Evolutionary conservation across 2,329 filamentous ascomycete species (phyloP).

Genomic region (Cylindrodendrum hubeiense): DNA sequence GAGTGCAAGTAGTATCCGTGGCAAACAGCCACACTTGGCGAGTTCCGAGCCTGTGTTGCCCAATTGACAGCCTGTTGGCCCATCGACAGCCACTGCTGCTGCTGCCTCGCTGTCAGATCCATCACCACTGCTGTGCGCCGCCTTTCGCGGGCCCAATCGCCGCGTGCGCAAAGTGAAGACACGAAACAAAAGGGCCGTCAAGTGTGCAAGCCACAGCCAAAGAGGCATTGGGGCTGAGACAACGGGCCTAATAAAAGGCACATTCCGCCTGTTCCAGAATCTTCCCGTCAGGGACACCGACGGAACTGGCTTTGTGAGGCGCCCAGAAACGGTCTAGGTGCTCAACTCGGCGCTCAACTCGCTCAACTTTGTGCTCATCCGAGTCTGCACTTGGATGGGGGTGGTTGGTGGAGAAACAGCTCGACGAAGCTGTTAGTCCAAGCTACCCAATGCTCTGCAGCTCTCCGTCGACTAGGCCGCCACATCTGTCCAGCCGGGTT

Average conservation of each 20-base stretch:
- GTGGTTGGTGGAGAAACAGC: not conserved
- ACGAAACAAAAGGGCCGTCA: conserved; percentile 11
- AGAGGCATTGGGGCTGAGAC: not conserved
- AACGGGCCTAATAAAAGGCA: not conserved
- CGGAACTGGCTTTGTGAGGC: not conserved
- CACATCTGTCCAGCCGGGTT: not conserved
- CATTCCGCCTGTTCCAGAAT: conserved; percentile 16
- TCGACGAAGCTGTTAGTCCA: not conserved
- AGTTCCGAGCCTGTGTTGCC: not conserved
- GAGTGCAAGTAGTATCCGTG: not conserved
- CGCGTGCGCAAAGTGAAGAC: conserved; percentile 2
- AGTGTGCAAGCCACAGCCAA: not conserved
- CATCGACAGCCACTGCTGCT: not conserved
- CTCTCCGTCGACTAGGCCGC: not conserved
- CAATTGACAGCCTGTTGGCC: not conserved
- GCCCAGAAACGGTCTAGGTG: not conserved
- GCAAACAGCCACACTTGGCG: not conserved
- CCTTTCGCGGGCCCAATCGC: not conserved
- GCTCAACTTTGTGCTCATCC: not conserved
- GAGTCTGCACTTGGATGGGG: not conserved
- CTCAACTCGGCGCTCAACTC: not conserved
- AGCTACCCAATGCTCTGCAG: not conserved
- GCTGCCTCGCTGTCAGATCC: not conserved
- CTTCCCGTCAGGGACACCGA: not conserved
- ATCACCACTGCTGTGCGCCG: not conserved